Evolutionary conservation across 2,329 filamentous ascomycete species (phyloP).

Genomic region (Xylariaceae sp.): DNA sequence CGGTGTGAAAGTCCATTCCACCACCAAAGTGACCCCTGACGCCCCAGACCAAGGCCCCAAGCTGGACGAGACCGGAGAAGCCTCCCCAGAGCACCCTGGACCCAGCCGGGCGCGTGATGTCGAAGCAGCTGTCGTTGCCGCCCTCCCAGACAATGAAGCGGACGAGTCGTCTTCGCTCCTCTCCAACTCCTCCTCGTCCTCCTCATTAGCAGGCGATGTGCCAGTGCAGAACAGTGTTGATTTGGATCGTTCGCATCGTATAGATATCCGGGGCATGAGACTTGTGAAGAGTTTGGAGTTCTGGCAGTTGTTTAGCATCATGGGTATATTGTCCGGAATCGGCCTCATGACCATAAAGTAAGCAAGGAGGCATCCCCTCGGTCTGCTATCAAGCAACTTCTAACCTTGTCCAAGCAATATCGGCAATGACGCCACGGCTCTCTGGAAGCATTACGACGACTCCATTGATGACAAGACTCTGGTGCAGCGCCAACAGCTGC

Average conservation of each 20-base stretch:
- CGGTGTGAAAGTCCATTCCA: conserved; percentile 21
- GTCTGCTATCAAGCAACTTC: background rate
- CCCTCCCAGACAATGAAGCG: conserved; percentile 29
- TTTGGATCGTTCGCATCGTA: conserved; percentile 65
- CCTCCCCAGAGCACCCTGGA: conserved; percentile 7
- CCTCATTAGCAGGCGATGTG: conserved; percentile 40
- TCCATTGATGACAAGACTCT: conserved; percentile 67
- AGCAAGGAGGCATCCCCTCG: conserved; percentile 30
- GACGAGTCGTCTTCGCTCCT: conserved; percentile 80
- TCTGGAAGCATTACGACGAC: conserved; percentile 82
- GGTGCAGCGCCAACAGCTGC: conserved; percentile 73
- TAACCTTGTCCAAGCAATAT: conserved; percentile 79
- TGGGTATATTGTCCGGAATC: conserved; percentile 86
- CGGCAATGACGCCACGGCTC: conserved; percentile 77
- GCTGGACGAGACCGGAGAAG: conserved; percentile 11
- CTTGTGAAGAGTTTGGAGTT: conserved; percentile 70
- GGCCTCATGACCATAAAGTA: conserved; percentile 99
- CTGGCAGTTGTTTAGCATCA: conserved; percentile 82
- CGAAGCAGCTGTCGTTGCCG: conserved; percentile 13
- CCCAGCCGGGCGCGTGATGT: conserved; percentile 13
- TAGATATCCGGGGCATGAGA: conserved; percentile 83
- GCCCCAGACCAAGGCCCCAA: conserved; percentile 16
- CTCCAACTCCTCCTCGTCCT: conserved; percentile 50
- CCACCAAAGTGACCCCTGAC: conserved; percentile 22
- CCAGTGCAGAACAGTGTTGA: conserved; percentile 55